Evolutionary conservation across 306 rosid genomes (phyloP).

Genomic region (Cucurbita maxima): DNA sequence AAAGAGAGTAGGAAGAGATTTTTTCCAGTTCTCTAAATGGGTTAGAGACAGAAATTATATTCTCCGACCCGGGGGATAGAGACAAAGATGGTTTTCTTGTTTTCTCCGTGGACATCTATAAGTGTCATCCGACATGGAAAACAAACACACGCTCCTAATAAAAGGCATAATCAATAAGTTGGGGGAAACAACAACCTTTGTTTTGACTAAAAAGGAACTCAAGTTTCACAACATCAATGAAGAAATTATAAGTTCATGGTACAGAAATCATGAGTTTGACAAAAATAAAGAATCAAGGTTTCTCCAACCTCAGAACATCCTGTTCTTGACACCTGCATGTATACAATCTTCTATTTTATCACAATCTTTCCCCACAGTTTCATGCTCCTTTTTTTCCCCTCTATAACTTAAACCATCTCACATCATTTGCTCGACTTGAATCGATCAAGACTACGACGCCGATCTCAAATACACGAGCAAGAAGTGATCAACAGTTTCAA

Average conservation of each 20-base stretch:
- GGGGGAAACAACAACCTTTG: background rate
- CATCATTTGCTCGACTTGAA: background rate
- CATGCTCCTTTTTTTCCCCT: background rate
- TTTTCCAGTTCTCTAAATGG: too few species aligned
- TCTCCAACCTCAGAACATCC: constrained; percentile 16
- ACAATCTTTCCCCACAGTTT: background rate
- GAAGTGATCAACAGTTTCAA: background rate
- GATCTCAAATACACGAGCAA: background rate
- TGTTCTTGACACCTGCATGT: constrained; percentile 15
- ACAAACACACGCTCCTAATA: too few species aligned
- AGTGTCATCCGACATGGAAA: background rate
- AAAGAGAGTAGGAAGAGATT: too few species aligned
- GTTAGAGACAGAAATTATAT: too few species aligned
- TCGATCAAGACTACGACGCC: background rate
- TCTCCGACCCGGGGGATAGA: too few species aligned
- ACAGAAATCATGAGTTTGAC: constrained; percentile 17
- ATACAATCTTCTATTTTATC: constrained; percentile 5
- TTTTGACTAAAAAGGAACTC: background rate
- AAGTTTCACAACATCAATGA: constrained; percentile 15
- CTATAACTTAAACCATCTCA: constrained; percentile 2
- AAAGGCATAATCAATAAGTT: background rate
- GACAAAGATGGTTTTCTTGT: too few species aligned
- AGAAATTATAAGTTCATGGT: constrained; percentile 16
- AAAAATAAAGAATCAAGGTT: constrained; percentile 37
- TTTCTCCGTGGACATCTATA: too few species aligned